Evolutionary conservation across 2,329 filamentous ascomycete genomes (phyloP).

Genomic region (Colletotrichum tamarilloi): DNA sequence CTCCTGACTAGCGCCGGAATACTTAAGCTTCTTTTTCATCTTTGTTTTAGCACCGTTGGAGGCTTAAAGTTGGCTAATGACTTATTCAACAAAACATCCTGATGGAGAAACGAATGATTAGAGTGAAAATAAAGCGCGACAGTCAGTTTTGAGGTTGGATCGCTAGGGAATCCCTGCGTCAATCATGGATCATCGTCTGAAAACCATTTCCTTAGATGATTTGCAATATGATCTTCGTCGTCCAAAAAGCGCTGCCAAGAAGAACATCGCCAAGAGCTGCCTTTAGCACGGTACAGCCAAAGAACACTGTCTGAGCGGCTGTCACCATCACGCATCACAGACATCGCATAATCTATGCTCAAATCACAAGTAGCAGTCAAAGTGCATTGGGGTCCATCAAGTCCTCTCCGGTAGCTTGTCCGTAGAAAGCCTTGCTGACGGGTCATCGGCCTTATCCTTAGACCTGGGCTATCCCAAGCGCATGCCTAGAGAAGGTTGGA

Average conservation of each 20-base stretch:
- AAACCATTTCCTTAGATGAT: neutral
- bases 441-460: neutral
- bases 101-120: neutral
- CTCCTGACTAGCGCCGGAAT: slow-evolving; percentile 5
- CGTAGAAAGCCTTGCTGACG: neutral
- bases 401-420: neutral
- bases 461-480: neutral
- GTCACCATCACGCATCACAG: neutral
- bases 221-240: neutral
- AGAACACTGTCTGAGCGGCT: slow-evolving; percentile 1
- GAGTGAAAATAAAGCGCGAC: neutral
- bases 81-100: neutral
- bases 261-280: slow-evolving; percentile 10
- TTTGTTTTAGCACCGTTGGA: slow-evolving; percentile 15
- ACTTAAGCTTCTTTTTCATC: neutral
- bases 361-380: neutral
- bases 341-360: neutral
- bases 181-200: slow-evolving; percentile 1
- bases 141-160: neutral
- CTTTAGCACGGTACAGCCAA: neutral
- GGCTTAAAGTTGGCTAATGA: neutral
- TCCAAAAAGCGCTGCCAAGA: slow-evolving; percentile 11
- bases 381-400: neutral
- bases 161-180: neutral
- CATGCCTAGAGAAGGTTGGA: neutral